These are phyloP conservation scores for thale cress (Arabidopsis thaliana) DNA, from an alignment of 345 rosid genomes.

Conservation along the genomic window TAIR10.1 NC_003070.9:27586001-27586500, in stretches of 20 bases:
- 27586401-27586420: slow-evolving; percentile 90
- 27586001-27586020: slow-evolving; percentile 96
- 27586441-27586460: slow-evolving; percentile 84
- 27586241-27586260: slow-evolving; percentile 92
- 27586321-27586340: slow-evolving; percentile 89
- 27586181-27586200: not conserved
- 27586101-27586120: slow-evolving; percentile 86
- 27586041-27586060: slow-evolving; percentile 88
- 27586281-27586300: slow-evolving; percentile 93
- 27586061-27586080: slow-evolving; percentile 94
- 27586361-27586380: slow-evolving; percentile 90
- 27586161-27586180: slow-evolving; percentile 6
- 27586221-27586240: slow-evolving; percentile 87
- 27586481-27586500: slow-evolving; percentile 60
- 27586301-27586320: slow-evolving; percentile 86
- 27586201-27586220: slow-evolving; percentile 96
- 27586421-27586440: slow-evolving; percentile 93
- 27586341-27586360: slow-evolving; percentile 93
- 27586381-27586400: slow-evolving; percentile 79
- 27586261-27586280: slow-evolving; percentile 83
- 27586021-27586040: slow-evolving; percentile 91
- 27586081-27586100: slow-evolving; percentile 82
- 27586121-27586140: not conserved
- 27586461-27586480: slow-evolving; percentile 61
- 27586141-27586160: not conserved